These are phyloP conservation scores for Mycena pura DNA, from an alignment of 768 basidiomycete genomes.

Conservation along the genomic window DNA sequence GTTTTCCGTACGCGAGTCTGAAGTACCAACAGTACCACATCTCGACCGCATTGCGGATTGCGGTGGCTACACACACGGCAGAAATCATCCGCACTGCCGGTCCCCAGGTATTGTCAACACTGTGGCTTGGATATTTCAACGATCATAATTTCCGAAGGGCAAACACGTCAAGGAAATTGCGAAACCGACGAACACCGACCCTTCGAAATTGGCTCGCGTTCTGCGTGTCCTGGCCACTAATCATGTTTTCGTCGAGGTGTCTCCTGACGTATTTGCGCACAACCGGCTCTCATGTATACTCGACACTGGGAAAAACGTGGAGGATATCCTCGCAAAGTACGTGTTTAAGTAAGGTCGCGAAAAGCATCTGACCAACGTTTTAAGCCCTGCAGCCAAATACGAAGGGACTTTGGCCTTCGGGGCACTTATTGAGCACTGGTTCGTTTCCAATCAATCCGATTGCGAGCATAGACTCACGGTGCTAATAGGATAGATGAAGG, in stretches of 20 bases:
- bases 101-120: not conserved
- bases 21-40: not conserved
- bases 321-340: not conserved
- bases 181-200: not conserved
- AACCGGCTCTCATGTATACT: constrained; percentile 34
- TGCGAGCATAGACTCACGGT: not conserved
- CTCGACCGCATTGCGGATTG: not conserved
- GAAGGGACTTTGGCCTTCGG: not conserved
- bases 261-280: constrained; percentile 33
- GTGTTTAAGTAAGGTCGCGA: not conserved
- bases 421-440: constrained; percentile 1
- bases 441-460: not conserved
- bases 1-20: not conserved
- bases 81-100: constrained; percentile 1
- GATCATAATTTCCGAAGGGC: not conserved
- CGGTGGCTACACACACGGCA: not conserved
- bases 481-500: not conserved
- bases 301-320: constrained; percentile 27
- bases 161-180: constrained; percentile 10
- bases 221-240: constrained; percentile 38
- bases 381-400: not conserved
- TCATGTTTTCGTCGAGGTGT: constrained; percentile 36
- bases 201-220: constrained; percentile 24
- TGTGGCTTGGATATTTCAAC: not conserved
- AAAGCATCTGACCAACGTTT: not conserved